A percentile compares a stretch with the other conserved stretches of the same genome.
Conservation (phyloP, 805 yeast species). For the Ogataea ramenticola region DNA sequence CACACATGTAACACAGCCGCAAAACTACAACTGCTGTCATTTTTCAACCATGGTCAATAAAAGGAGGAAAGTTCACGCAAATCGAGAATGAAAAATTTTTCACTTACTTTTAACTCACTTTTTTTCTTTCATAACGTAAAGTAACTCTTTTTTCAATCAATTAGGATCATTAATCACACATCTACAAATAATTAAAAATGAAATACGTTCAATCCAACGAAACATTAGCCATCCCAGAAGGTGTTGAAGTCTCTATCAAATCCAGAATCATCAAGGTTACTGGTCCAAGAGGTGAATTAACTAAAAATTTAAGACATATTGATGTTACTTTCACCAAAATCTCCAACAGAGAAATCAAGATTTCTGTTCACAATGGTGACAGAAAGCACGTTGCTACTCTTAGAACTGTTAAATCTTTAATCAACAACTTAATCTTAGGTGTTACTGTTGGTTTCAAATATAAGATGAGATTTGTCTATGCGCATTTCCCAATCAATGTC, state of each 20-base stretch:
- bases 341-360: conserved; percentile 64
- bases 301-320: conserved; percentile 89
- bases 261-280: conserved; percentile 84
- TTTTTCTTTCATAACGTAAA: neutral
- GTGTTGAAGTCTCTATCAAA: conserved; percentile 85
- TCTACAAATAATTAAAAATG: conserved; percentile 26
- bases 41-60: neutral
- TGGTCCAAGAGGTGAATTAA: conserved; percentile 96
- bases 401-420: conserved; percentile 95
- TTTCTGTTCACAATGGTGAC: conserved; percentile 97
- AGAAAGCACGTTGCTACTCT: conserved; percentile 99
- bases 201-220: conserved; percentile 59
- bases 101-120: neutral
- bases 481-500: conserved; percentile 99
- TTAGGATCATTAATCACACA: neutral
- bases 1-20: no score
- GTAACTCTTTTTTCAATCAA: neutral
- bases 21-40: no score
- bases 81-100: neutral
- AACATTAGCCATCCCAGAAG: conserved; percentile 72
- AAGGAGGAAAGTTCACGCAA: neutral
- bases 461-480: conserved; percentile 99
- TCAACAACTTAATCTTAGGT: conserved; percentile 93
- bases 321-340: conserved; percentile 88
- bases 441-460: conserved; percentile 98